Conservation (phyloP, 2,329 filamentous ascomycete genomes). For the Aspergillus piperis region DNA sequence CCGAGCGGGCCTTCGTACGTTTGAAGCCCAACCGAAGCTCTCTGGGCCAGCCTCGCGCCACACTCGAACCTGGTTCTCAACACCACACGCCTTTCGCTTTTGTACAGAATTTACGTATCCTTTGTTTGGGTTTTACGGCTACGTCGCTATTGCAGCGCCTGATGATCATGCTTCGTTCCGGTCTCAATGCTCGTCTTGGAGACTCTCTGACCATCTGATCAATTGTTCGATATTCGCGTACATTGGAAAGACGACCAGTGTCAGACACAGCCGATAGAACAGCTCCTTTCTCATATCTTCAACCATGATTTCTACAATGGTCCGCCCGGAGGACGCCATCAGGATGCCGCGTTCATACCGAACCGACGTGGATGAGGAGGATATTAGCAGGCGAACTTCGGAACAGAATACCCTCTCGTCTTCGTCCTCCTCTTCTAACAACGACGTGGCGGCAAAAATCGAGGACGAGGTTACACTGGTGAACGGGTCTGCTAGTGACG, state of each 20-base stretch:
- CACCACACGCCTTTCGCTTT: background rate
- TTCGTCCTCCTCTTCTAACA: slow-evolving; percentile 26
- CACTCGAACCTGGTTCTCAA: slow-evolving; percentile 2
- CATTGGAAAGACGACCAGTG: background rate
- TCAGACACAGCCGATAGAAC: background rate
- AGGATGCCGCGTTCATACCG: slow-evolving; percentile 35
- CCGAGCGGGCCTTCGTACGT: slow-evolving; percentile 13
- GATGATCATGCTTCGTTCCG: slow-evolving; percentile 26
- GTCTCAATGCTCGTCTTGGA: slow-evolving; percentile 14
- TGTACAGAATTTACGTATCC: background rate
- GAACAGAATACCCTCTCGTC: slow-evolving; percentile 30
- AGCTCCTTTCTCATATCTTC: slow-evolving; percentile 4
- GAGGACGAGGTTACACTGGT: slow-evolving; percentile 33
- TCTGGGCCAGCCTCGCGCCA: slow-evolving; percentile 16
- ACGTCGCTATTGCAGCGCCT: slow-evolving; percentile 10
- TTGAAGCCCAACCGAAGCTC: slow-evolving; percentile 17
- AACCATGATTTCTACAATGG: slow-evolving; percentile 38
- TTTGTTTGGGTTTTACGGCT: slow-evolving; percentile 1
- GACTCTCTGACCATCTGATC: slow-evolving; percentile 20
- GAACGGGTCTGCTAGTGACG: slow-evolving; percentile 29
- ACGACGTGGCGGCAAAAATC: slow-evolving; percentile 28
- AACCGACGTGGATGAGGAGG: slow-evolving; percentile 37
- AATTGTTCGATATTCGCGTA: slow-evolving; percentile 9
- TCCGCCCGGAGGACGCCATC: slow-evolving; percentile 40
- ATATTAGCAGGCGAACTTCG: slow-evolving; percentile 26